A percentile compares a stretch with the other conserved stretches of the same genome.
phyloP scores from a whole-genome alignment of 805 yeast genomes.

The Candida takata region DNA sequence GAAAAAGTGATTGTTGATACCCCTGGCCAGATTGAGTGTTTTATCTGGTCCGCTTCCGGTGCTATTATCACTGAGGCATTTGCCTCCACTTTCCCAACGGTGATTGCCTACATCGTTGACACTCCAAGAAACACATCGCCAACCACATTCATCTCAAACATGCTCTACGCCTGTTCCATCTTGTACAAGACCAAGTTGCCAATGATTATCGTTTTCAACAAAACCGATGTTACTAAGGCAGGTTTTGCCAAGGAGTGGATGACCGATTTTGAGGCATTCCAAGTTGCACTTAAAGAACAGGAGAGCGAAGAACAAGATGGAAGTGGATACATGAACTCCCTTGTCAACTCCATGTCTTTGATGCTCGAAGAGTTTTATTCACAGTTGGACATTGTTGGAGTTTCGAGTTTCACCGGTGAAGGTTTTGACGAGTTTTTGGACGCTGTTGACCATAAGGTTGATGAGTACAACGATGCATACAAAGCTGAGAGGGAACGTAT shows the following conservation, averaged over 20 bases:
- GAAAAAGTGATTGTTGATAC: constrained; percentile 85
- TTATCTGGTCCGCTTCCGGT: constrained; percentile 98
- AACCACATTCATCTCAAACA: constrained; percentile 94
- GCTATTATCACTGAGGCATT: constrained; percentile 93
- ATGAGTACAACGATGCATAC: constrained; percentile 79
- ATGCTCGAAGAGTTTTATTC: constrained; percentile 96
- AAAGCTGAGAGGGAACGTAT: constrained; percentile 82
- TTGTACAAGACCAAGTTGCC: constrained; percentile 94
- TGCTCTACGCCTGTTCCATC: constrained; percentile 97
- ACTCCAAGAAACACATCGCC: constrained; percentile 94
- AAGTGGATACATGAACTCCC: constrained; percentile 89
- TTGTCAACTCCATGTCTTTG: constrained; percentile 90
- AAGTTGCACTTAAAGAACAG: constrained; percentile 61
- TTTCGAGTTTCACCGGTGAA: constrained; percentile 85
- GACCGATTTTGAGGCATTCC: constrained; percentile 92
- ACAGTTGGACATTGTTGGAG: constrained; percentile 86
- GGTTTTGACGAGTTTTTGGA: constrained; percentile 88
- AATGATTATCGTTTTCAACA: constrained; percentile 93
- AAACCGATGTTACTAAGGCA: constrained; percentile 81
- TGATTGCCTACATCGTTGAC: constrained; percentile 91
- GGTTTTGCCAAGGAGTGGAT: constrained; percentile 94
- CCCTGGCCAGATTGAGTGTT: constrained; percentile 98
- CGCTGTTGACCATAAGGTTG: constrained; percentile 82
- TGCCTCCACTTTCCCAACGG: constrained; percentile 93
- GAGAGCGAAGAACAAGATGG: constrained; percentile 61